Percentiles rank a stretch among this genome's conserved stretches.
These are phyloP conservation scores for Pterulicium gracile DNA, from an alignment of 1,284 basidiomycete species.

Conservation along the genomic window DNA sequence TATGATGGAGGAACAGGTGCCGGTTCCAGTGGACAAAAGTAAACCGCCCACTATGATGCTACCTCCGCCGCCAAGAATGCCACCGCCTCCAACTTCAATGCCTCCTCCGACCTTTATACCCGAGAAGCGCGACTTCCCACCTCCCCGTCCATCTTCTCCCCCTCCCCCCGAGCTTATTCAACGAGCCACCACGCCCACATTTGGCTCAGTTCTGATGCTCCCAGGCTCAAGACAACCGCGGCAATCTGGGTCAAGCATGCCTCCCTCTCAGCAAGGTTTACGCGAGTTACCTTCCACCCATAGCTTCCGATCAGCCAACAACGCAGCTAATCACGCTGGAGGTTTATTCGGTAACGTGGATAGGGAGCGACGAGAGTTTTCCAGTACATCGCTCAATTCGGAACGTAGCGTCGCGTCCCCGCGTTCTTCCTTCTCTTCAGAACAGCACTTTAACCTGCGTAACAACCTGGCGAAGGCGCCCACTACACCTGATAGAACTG, in stretches of 20 bases:
- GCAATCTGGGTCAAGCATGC: conserved; percentile 58
- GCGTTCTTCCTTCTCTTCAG: conserved; percentile 70
- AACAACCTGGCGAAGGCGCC: conserved; percentile 18
- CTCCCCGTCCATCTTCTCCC: conserved; percentile 79
- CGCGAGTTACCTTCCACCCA: conserved; percentile 70
- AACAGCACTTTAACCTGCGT: conserved; percentile 37
- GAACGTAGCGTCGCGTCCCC: conserved; percentile 56
- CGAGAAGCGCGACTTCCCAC: conserved; percentile 52
- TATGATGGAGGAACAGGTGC: not conserved
- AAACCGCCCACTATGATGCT: conserved; percentile 55
- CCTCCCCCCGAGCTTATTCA: conserved; percentile 83
- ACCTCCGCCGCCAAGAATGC: conserved; percentile 73
- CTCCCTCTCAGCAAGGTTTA: conserved; percentile 48
- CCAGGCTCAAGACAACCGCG: conserved; percentile 40
- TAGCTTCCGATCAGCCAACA: conserved; percentile 67
- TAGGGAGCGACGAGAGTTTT: conserved; percentile 41
- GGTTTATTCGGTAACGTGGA: conserved; percentile 24
- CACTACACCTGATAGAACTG: conserved; percentile 30
- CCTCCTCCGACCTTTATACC: conserved; percentile 75
- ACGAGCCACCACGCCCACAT: conserved; percentile 75
- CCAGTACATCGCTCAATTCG: conserved; percentile 55
- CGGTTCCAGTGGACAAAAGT: not conserved
- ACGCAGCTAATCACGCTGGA: conserved; percentile 40
- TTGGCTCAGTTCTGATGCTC: conserved; percentile 51
- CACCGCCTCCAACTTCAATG: conserved; percentile 79